Evolutionary conservation across 2,329 filamentous ascomycete genomes (phyloP).

Genomic region (Pseudocercospora cruenta): DNA sequence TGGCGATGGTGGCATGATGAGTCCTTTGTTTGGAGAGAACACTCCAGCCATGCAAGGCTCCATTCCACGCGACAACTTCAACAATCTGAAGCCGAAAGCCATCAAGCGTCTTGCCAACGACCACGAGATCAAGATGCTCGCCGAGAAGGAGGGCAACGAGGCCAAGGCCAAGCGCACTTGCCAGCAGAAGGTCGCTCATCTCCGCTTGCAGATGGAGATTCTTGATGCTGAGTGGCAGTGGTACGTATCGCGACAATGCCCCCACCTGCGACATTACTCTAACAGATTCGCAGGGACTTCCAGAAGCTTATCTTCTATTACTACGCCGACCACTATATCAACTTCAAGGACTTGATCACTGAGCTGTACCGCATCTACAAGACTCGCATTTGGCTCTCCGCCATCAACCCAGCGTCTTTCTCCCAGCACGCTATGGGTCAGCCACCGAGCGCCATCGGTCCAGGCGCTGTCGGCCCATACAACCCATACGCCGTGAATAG

Average conservation of each 20-base stretch:
- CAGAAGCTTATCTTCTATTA: slow-evolving; percentile 99
- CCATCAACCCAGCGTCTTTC: slow-evolving; percentile 96
- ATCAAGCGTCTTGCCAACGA: slow-evolving; percentile 93
- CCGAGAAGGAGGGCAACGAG: slow-evolving; percentile 96
- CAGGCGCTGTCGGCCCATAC: slow-evolving; percentile 38
- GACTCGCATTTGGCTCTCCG: slow-evolving; percentile 99
- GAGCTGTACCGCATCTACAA: slow-evolving; percentile 99
- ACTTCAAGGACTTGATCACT: slow-evolving; percentile 96
- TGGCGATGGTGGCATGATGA: slow-evolving; percentile 31
- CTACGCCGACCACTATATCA: slow-evolving; percentile 97
- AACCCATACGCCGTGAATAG: slow-evolving; percentile 30
- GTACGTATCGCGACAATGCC: slow-evolving; percentile 60
- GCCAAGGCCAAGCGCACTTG: slow-evolving; percentile 96
- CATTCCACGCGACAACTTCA: slow-evolving; percentile 35
- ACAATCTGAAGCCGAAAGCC: slow-evolving; percentile 88
- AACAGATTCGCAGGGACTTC: slow-evolving; percentile 72
- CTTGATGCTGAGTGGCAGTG: slow-evolving; percentile 98
- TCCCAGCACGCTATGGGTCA: slow-evolving; percentile 40
- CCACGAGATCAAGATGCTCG: slow-evolving; percentile 84
- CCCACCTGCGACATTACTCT: slow-evolving; percentile 8
- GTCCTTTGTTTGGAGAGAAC: slow-evolving; percentile 23
- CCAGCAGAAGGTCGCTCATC: slow-evolving; percentile 94
- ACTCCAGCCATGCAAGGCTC: slow-evolving; percentile 32
- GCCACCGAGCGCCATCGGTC: slow-evolving; percentile 42
- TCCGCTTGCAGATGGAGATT: slow-evolving; percentile 96